Evolutionary conservation across 345 rosid genomes (phyloP).

Genomic region (Populus nigra): DNA sequence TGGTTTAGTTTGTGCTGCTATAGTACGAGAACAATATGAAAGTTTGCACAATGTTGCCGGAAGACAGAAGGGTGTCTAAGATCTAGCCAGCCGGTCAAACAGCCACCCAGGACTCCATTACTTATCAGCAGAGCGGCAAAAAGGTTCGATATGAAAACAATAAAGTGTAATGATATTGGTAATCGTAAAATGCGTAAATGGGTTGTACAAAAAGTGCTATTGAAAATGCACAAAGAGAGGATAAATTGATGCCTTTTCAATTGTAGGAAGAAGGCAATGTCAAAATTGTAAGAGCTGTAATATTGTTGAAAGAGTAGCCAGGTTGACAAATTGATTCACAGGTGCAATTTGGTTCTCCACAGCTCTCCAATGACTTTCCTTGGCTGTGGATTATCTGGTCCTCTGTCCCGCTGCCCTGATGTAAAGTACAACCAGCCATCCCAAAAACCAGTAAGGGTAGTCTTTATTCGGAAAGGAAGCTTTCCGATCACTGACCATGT

Average conservation of each 20-base stretch:
- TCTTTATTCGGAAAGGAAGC: slow-evolving; percentile 78
- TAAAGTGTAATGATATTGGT: neutral
- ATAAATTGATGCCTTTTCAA: neutral
- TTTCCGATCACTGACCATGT: slow-evolving; percentile 80
- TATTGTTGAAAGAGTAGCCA: neutral
- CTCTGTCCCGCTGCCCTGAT: slow-evolving; percentile 82
- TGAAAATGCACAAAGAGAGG: neutral
- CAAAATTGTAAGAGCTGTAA: neutral
- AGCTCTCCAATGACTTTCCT: slow-evolving; percentile 64
- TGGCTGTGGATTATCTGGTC: slow-evolving; percentile 78
- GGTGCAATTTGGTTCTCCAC: slow-evolving; percentile 76
- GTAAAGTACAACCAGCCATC: slow-evolving; percentile 80
- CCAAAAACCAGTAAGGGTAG: slow-evolving; percentile 62
- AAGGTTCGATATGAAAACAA: neutral
- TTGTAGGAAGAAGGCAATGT: neutral
- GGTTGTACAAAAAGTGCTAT: neutral
- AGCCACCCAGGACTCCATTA: neutral
- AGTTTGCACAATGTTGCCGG: neutral
- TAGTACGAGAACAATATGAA: neutral
- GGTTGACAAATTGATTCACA: slow-evolving; percentile 18
- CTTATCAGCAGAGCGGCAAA: neutral
- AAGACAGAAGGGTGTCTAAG: neutral
- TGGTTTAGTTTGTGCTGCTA: neutral
- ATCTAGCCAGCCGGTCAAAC: neutral
- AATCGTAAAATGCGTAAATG: neutral